A percentile compares a stretch with the other conserved stretches of the same genome.
These are phyloP conservation scores for Clonostachys solani DNA, from an alignment of 2,329 filamentous ascomycete genomes.

Conservation along the genomic window DNA sequence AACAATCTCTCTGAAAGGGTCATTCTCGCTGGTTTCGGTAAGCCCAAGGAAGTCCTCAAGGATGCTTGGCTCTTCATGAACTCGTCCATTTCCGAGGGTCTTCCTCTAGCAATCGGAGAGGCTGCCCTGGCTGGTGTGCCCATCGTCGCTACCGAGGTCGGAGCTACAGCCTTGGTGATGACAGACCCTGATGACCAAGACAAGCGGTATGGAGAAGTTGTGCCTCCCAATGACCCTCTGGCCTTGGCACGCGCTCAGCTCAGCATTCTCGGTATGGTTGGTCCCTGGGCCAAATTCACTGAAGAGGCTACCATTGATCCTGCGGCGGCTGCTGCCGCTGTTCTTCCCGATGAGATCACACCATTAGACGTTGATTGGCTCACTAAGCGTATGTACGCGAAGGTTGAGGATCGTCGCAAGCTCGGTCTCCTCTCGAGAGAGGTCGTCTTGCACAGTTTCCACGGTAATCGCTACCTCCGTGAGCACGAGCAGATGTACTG, in stretches of 20 bases:
- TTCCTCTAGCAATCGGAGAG: constrained; percentile 53
- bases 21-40: constrained; percentile 49
- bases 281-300: constrained; percentile 56
- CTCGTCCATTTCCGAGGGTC: constrained; percentile 50
- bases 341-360: constrained; percentile 33
- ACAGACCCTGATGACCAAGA: constrained; percentile 43
- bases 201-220: constrained; percentile 53
- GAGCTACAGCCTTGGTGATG: constrained; percentile 49
- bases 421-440: constrained; percentile 54
- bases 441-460: constrained; percentile 56
- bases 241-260: constrained; percentile 59
- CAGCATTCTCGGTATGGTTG: constrained; percentile 55
- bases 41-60: constrained; percentile 48
- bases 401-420: constrained; percentile 47
- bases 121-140: constrained; percentile 52
- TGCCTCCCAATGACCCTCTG: constrained; percentile 59
- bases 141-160: constrained; percentile 52
- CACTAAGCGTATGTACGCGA: constrained; percentile 56
- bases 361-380: constrained; percentile 45
- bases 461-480: constrained; percentile 53
- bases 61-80: constrained; percentile 56
- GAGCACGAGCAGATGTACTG: constrained; percentile 60
- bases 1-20: constrained; percentile 47
- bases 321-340: constrained; percentile 10
- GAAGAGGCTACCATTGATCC: constrained; percentile 36